Evolutionary conservation across 306 rosid species (phyloP).

Genomic region (Trifolium subterraneum): DNA sequence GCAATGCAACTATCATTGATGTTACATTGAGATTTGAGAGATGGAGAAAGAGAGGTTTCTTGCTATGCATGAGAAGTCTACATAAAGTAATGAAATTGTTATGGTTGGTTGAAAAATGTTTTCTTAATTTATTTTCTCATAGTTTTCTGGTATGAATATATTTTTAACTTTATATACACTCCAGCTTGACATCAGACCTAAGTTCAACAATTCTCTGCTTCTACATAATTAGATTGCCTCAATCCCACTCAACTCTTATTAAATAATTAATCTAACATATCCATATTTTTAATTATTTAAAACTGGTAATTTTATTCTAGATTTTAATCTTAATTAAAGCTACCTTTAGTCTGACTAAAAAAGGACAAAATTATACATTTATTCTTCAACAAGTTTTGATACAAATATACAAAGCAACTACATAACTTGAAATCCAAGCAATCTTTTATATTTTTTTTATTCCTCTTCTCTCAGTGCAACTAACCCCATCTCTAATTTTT

Average conservation of each 20-base stretch:
- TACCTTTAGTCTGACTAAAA: constrained; percentile 58
- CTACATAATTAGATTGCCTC: constrained; percentile 61
- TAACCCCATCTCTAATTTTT: constrained; percentile 45
- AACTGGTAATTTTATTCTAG: constrained; percentile 28
- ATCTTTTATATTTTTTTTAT: constrained; percentile 35
- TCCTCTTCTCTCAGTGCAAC: constrained; percentile 44
- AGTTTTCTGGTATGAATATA: constrained; percentile 37
- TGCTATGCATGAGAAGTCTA: constrained; percentile 76
- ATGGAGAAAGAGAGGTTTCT: constrained; percentile 51
- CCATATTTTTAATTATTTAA: constrained; percentile 36
- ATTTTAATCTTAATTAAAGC: constrained; percentile 51
- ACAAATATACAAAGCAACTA: constrained; percentile 51
- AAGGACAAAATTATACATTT: constrained; percentile 58
- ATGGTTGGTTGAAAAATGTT: constrained; percentile 58
- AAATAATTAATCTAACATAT: neutral
- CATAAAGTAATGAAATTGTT: constrained; percentile 71
- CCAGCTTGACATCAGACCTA: constrained; percentile 79
- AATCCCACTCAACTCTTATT: constrained; percentile 65
- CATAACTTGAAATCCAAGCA: constrained; percentile 79
- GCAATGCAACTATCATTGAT: constrained; percentile 43
- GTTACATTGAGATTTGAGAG: neutral
- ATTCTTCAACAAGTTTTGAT: constrained; percentile 68
- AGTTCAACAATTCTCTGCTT: constrained; percentile 49
- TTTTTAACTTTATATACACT: constrained; percentile 68
- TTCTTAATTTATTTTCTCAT: constrained; percentile 18